Evolutionary conservation across 257 asterid species (phyloP), one percentile per base, ranked within the genome.

Genomic region (Catharanthus roseus): DNA sequence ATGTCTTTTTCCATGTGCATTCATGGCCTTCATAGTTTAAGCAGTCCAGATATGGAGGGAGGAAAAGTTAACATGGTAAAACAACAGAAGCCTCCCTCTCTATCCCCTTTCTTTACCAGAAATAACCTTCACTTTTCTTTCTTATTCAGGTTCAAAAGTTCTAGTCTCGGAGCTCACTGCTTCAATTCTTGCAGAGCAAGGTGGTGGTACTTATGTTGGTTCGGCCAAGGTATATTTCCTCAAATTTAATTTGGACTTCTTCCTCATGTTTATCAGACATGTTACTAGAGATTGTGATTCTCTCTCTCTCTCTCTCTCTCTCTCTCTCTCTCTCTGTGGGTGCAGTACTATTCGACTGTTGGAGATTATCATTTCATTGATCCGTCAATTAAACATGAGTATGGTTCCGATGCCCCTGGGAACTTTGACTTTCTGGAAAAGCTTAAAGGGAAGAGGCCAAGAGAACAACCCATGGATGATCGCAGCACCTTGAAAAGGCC

Each of bases 401-500:
- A 19, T 70, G 42, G 39, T 66, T 45, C 79, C 53, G 88, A 77
- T 42, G 72, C 72, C 63, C 80, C 9, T 55, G 74, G 76, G 66
- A 72, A 80, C 68, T 70, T 85, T 15, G 86, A 82, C 62, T 71
- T 75, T 72, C 79, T 84, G 62, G 87, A 83, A 65, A 87, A 78
- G 78, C 60, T 83, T 65, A 86, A 83, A 80, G 96, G 89, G 77
- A 91, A 91, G 85, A 84, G 86, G 80, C 93, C 89, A 38, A 76
- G 76, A 78, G 90, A 79, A 60, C 85, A 80, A 26, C 49, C 44
- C 65, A 24, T 74, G 9, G 87, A 85, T 54, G 86, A 82, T 67
- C 77, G 60, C 19, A 68, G 38, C 74, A 56, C 38, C 41, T 82
- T 73, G 69, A 91, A 82, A 86, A 86, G 77, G 73, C 91, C 84